phyloP scores from a whole-genome alignment of 257 asterid species.

The Solanum lycopersicoides region DNA sequence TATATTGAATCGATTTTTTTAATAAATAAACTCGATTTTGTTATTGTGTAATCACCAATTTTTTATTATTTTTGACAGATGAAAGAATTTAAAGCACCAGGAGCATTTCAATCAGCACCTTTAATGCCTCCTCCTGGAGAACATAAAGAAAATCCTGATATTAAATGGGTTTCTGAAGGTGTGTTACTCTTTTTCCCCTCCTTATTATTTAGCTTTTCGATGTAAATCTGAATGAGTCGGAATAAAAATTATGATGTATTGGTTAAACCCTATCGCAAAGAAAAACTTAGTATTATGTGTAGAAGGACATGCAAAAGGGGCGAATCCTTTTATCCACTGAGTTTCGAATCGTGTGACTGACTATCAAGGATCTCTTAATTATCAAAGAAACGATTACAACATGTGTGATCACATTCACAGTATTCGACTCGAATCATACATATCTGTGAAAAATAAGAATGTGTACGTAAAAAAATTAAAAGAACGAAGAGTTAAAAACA shows the following conservation, averaged over 20 bases:
- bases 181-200: background rate
- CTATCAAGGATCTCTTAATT: background rate
- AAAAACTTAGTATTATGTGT: background rate
- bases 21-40: rapidly evolving
- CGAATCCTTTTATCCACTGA: no score
- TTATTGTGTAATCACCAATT: background rate
- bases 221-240: rapidly evolving
- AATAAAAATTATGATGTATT: rapidly evolving
- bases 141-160: slow-evolving; percentile 36
- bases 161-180: slow-evolving; percentile 91
- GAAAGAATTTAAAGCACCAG: slow-evolving; percentile 47
- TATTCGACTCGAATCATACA: background rate
- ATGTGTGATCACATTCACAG: background rate
- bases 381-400: background rate
- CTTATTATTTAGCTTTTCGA: rapidly evolving
- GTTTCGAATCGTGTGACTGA: background rate
- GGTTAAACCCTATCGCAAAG: background rate
- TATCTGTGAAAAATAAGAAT: background rate
- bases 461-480: background rate
- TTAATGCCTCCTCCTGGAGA: slow-evolving; percentile 31
- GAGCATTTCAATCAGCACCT: slow-evolving; percentile 53
- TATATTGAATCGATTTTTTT: background rate
- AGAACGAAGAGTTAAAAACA: rapidly evolving
- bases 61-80: slow-evolving; percentile 31
- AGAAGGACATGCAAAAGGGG: background rate